phyloP scores from a whole-genome alignment of 164 flowering plant species.

The Cinnamomum chago region DNA sequence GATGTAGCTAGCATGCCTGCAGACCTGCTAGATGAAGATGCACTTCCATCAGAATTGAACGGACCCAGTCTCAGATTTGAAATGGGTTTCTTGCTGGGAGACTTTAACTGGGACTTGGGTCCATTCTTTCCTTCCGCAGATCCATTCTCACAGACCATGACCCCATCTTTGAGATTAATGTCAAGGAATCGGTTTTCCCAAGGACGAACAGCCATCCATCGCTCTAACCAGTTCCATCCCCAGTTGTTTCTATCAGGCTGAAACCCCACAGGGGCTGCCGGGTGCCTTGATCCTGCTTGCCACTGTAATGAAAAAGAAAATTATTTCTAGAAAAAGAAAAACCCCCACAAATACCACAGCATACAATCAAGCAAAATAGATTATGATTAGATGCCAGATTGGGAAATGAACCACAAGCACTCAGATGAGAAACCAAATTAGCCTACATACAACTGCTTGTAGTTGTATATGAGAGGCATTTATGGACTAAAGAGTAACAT shows the following conservation, averaged over 20 bases:
- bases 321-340: not conserved
- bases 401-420: not conserved
- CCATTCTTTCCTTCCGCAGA: slow-evolving; percentile 39
- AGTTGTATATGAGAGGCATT: no score
- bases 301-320: slow-evolving; percentile 45
- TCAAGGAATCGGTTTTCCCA: slow-evolving; percentile 98
- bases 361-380: not conserved
- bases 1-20: slow-evolving; percentile 36
- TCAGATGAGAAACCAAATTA: not conserved
- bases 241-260: slow-evolving; percentile 94
- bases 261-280: slow-evolving; percentile 46
- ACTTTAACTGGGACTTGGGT: slow-evolving; percentile 29
- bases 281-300: slow-evolving; percentile 93
- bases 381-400: not conserved
- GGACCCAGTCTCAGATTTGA: slow-evolving; percentile 44
- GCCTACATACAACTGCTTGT: no score
- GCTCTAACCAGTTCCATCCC: slow-evolving; percentile 99
- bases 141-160: slow-evolving; percentile 43
- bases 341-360: not conserved
- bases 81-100: slow-evolving; percentile 41
- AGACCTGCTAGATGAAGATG: slow-evolving; percentile 59
- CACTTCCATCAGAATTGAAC: slow-evolving; percentile 65
- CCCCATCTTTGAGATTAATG: slow-evolving; percentile 70
- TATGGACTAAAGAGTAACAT: no score
- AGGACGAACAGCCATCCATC: slow-evolving; percentile 99